Conservation (phyloP, 371 early-diverging fungal species). For the Mucor circinelloides region DNA sequence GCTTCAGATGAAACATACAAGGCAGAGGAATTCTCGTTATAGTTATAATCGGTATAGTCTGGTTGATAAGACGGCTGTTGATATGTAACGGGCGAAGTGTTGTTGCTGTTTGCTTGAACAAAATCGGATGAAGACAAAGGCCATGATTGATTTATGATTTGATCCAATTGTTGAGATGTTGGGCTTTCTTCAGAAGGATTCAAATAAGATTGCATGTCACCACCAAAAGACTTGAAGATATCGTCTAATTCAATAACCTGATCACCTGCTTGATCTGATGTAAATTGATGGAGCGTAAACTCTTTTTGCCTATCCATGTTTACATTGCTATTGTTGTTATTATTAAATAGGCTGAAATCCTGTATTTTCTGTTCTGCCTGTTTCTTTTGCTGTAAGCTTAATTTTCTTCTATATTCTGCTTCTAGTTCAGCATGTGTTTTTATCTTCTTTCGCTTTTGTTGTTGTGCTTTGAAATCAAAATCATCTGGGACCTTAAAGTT, state of each 20-base stretch:
- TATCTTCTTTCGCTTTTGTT: conserved; percentile 9
- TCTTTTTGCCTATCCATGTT: conserved; percentile 12
- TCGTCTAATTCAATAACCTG: conserved; percentile 46
- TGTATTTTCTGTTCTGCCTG: conserved; percentile 19
- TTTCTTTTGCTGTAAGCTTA: conserved; percentile 26
- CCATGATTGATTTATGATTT: conserved; percentile 11
- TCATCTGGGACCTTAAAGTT: conserved; percentile 27
- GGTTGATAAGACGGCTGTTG: background rate
- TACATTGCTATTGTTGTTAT: background rate
- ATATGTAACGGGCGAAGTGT: background rate
- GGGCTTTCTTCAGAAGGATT: conserved; percentile 16
- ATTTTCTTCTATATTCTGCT: conserved; percentile 16
- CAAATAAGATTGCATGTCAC: conserved; percentile 20
- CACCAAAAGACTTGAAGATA: conserved; percentile 41
- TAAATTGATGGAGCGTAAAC: conserved; percentile 47
- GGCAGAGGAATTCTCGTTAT: conserved; percentile 10
- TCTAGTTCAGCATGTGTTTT: conserved; percentile 14
- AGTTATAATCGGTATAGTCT: background rate
- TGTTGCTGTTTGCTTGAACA: background rate
- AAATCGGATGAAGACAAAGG: conserved; percentile 5
- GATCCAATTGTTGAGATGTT: conserved; percentile 12
- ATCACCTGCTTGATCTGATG: conserved; percentile 51
- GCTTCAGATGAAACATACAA: conserved; percentile 30
- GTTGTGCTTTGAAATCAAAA: conserved; percentile 26
- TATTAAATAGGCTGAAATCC: background rate